These are phyloP conservation scores for Entomortierella chlamydospora DNA, from an alignment of 192 early-diverging fungal genomes.

Conservation along the genomic window DNA sequence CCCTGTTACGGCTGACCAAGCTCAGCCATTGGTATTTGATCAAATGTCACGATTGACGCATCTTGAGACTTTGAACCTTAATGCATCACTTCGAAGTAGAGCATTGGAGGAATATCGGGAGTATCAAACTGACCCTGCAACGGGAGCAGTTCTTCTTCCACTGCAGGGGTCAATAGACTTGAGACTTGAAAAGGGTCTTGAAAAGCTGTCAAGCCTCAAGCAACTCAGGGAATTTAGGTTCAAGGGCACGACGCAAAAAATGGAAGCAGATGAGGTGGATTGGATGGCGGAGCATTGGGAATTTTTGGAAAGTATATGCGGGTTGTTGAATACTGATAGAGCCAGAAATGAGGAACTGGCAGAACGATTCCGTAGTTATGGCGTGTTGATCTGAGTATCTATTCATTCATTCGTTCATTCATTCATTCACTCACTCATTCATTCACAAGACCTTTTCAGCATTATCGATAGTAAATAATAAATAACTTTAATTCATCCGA, in stretches of 20 bases:
- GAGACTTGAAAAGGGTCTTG: neutral
- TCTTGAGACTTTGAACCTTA: neutral
- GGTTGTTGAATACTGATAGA: neutral
- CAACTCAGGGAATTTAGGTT: neutral
- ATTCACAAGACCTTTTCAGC: too few relatives aligned
- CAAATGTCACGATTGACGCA: neutral
- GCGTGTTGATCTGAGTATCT: neutral
- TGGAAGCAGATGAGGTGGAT: neutral
- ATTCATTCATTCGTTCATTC: too few relatives aligned
- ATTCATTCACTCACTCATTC: too few relatives aligned
- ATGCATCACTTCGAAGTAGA: neutral
- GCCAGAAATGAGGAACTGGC: neutral
- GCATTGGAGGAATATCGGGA: neutral
- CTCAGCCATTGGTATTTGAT: neutral
- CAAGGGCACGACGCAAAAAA: neutral
- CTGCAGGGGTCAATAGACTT: neutral
- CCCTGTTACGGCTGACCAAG: neutral
- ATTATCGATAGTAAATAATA: too few relatives aligned
- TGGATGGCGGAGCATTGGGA: neutral
- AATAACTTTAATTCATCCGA: too few relatives aligned
- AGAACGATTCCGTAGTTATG: neutral
- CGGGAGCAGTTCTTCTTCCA: neutral
- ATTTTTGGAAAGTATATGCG: neutral
- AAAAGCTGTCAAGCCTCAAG: neutral
- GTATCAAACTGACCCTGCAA: neutral